Percentiles rank a stretch among this genome's conserved stretches.
These are phyloP conservation scores for Pseudozyma hubeiensis DNA, from an alignment of 1,284 basidiomycete species.

Conservation along the genomic window DNA sequence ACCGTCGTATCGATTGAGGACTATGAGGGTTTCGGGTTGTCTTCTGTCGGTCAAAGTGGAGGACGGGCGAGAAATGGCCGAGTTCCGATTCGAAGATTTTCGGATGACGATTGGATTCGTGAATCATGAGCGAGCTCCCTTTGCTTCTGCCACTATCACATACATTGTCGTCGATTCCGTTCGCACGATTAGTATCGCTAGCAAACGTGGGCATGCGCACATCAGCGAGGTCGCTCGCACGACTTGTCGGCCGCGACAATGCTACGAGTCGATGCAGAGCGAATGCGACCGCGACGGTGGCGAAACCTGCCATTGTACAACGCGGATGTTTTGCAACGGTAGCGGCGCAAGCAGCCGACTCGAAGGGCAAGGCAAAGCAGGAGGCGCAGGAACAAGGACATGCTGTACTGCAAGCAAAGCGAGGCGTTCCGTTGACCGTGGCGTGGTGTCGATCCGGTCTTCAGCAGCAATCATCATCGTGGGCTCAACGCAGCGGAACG, in stretches of 20 bases:
- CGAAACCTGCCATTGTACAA: neutral
- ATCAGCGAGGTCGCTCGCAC: slow-evolving; percentile 1
- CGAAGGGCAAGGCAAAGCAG: slow-evolving; percentile 2
- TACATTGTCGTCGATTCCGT: no score
- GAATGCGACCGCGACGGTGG: neutral
- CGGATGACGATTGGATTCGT: neutral
- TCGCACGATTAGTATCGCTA: neutral
- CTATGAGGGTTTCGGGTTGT: no score
- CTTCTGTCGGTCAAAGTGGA: no score
- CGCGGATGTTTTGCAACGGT: no score
- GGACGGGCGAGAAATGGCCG: no score
- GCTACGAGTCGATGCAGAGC: neutral
- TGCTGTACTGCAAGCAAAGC: neutral
- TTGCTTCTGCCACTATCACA: no score
- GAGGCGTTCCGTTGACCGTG: neutral
- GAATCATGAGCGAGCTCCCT: no score
- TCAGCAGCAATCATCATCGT: neutral
- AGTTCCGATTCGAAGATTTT: no score
- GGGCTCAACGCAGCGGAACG: neutral
- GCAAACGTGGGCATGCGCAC: neutral
- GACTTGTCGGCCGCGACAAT: neutral
- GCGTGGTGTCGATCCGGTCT: neutral
- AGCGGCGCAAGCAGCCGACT: neutral
- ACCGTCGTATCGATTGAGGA: no score
- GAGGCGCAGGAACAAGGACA: neutral